A percentile compares a stretch with the other conserved stretches of the same genome.
Conservation (phyloP, 495 filamentous ascomycete genomes). For the Penicillium parvum region DNA sequence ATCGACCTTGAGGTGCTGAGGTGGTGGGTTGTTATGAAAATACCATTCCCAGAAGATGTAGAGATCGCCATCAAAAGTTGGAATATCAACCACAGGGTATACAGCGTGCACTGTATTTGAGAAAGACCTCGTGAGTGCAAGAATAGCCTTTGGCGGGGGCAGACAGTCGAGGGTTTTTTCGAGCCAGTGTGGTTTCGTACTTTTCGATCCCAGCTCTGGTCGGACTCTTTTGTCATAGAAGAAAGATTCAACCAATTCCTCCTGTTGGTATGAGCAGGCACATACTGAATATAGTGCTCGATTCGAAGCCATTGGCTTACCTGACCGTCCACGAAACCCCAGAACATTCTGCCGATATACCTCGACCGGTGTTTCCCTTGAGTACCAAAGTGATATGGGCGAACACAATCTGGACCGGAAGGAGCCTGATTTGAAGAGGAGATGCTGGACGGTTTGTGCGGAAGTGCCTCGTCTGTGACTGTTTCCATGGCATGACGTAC, state of each 20-base stretch:
- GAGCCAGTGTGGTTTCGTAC: too few relatives aligned
- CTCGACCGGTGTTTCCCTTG: neutral
- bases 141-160: constrained; percentile 3
- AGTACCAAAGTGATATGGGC: neutral
- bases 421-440: too few relatives aligned
- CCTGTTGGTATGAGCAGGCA: constrained; percentile 2
- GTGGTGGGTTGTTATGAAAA: too few relatives aligned
- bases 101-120: constrained; percentile 11
- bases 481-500: too few relatives aligned
- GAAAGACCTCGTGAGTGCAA: constrained; percentile 10
- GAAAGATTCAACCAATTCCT: constrained; percentile 12
- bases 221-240: constrained; percentile 10
- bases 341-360: constrained; percentile 7
- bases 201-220: too few relatives aligned
- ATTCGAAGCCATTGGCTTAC: neutral
- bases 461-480: too few relatives aligned
- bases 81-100: constrained; percentile 13
- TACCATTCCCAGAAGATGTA: constrained; percentile 19
- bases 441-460: too few relatives aligned
- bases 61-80: constrained; percentile 10
- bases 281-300: neutral
- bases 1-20: constrained; percentile 6
- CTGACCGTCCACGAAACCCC: constrained; percentile 8
- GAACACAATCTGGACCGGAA: too few relatives aligned
- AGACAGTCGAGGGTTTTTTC: constrained; percentile 1